These are phyloP conservation scores for Cylindrotheca closterium DNA, from an alignment of 108 stramenopile species.

Conservation along the genomic window DNA sequence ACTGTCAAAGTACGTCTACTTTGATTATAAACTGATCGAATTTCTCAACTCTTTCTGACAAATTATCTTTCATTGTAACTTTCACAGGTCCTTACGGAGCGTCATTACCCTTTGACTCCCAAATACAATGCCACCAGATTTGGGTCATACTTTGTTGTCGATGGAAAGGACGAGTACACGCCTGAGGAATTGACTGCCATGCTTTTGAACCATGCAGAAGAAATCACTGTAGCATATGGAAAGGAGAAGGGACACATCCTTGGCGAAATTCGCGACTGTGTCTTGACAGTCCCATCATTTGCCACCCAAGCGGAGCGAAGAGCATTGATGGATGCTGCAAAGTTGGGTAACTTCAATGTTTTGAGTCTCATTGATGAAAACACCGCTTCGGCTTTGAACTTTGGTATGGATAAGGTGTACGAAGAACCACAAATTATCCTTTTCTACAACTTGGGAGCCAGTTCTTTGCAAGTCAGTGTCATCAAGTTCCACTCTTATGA, in stretches of 20 bases:
- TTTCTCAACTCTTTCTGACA: background rate
- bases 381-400: slow-evolving; percentile 97
- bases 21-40: background rate
- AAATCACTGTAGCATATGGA: slow-evolving; percentile 88
- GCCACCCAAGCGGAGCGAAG: slow-evolving; percentile 93
- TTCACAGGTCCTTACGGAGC: slow-evolving; percentile 60
- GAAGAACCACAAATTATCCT: slow-evolving; percentile 82
- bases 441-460: slow-evolving; percentile 99
- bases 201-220: slow-evolving; percentile 92
- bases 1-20: slow-evolving; percentile 57
- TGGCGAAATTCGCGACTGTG: slow-evolving; percentile 69
- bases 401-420: slow-evolving; percentile 91
- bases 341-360: slow-evolving; percentile 93
- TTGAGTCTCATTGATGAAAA: slow-evolving; percentile 96
- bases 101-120: slow-evolving; percentile 74
- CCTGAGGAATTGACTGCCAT: slow-evolving; percentile 98
- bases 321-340: slow-evolving; percentile 93
- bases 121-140: slow-evolving; percentile 81
- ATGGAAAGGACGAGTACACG: slow-evolving; percentile 64
- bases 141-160: slow-evolving; percentile 66
- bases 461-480: slow-evolving; percentile 84
- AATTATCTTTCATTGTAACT: background rate
- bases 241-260: slow-evolving; percentile 50
- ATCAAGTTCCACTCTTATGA: slow-evolving; percentile 74
- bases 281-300: slow-evolving; percentile 96